phyloP scores from a whole-genome alignment of 495 filamentous ascomycete genomes.

The Aspergillus cristatus region DNA sequence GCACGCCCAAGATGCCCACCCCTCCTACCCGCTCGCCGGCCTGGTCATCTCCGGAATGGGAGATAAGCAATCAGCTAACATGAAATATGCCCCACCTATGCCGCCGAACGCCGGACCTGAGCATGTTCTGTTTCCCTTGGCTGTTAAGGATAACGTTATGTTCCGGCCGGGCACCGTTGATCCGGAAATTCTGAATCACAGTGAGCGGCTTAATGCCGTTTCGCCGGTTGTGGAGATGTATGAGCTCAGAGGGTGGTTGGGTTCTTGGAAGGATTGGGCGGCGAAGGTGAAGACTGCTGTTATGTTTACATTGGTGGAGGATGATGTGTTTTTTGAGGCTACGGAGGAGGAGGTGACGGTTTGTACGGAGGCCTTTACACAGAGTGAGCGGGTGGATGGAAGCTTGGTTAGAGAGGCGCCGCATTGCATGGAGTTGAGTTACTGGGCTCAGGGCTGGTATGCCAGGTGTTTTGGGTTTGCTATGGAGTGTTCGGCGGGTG shows the following conservation, averaged over 20 bases:
- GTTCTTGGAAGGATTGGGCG: conserved; percentile 10
- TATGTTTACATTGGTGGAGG: conserved; percentile 11
- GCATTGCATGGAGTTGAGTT: conserved; percentile 26
- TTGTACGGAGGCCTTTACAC: conserved; percentile 15
- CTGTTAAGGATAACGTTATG: conserved; percentile 1
- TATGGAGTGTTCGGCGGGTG: conserved; percentile 8
- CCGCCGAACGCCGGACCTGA: background rate
- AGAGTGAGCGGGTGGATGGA: conserved; percentile 18
- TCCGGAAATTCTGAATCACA: conserved; percentile 5
- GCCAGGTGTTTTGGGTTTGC: conserved; percentile 25
- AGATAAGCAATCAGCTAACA: background rate
- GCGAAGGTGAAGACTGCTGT: conserved; percentile 9
- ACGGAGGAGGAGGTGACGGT: conserved; percentile 8
- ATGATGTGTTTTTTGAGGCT: conserved; percentile 12
- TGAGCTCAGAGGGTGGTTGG: conserved; percentile 9
- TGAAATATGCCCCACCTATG: background rate
- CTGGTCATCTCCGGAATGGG: background rate
- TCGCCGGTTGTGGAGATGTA: conserved; percentile 9
- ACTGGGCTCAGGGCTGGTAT: conserved; percentile 23
- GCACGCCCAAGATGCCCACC: background rate
- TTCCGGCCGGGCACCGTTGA: conserved; percentile 5
- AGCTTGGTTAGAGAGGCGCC: conserved; percentile 14
- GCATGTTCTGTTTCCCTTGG: background rate
- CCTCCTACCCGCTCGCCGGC: background rate
- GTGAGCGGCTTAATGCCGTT: conserved; percentile 10